These are phyloP conservation scores for Penicillium vulpinum DNA, from an alignment of 2,329 filamentous ascomycete genomes.

Conservation along the genomic window DNA sequence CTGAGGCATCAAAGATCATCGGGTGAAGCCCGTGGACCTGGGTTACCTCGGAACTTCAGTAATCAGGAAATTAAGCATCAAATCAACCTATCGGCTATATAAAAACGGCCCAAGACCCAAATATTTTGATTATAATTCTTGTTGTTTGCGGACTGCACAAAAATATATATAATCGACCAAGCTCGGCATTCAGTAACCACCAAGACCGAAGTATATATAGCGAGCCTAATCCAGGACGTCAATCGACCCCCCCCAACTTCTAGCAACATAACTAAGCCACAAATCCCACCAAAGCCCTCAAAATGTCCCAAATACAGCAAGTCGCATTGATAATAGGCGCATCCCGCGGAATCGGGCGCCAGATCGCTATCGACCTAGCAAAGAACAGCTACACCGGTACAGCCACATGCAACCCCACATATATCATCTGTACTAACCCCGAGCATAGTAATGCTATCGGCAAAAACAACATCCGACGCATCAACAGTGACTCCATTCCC, in stretches of 20 bases:
- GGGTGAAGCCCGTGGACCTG: neutral
- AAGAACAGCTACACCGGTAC: slow-evolving; percentile 68
- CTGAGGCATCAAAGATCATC: neutral
- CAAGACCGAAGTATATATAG: neutral
- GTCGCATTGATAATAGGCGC: slow-evolving; percentile 74
- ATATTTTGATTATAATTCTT: neutral
- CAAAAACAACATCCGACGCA: slow-evolving; percentile 71
- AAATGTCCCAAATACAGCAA: slow-evolving; percentile 19
- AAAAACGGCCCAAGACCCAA: neutral
- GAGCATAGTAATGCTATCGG: slow-evolving; percentile 68
- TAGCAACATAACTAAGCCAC: neutral
- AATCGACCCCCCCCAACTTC: neutral
- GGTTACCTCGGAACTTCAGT: slow-evolving; percentile 22
- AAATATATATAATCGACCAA: neutral
- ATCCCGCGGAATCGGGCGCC: slow-evolving; percentile 76
- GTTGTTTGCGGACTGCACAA: neutral
- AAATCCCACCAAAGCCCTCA: neutral
- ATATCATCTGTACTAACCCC: slow-evolving; percentile 2
- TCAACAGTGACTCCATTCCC: slow-evolving; percentile 61
- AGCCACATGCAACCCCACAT: slow-evolving; percentile 1
- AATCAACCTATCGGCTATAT: neutral
- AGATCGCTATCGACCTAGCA: slow-evolving; percentile 76
- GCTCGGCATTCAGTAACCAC: neutral
- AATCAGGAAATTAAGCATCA: slow-evolving; percentile 24
- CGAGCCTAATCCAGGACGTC: neutral